Evolutionary conservation across 805 yeast genomes (phyloP), one percentile per base, ranked within the genome.

Genomic region (Wickerhamomyces bovis): DNA sequence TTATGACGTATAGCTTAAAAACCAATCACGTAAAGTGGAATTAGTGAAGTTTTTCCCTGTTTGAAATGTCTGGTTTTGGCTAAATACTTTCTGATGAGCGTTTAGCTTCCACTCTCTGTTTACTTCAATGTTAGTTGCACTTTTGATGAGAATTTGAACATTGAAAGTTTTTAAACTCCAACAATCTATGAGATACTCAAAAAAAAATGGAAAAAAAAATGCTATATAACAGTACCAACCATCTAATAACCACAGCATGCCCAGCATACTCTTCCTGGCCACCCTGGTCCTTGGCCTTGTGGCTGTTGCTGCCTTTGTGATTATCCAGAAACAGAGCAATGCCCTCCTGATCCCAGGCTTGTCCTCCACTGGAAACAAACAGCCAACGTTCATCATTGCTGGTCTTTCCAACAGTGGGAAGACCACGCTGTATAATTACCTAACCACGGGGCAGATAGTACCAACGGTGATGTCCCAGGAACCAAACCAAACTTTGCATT

Each of bases 331-430:
- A 7, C 53, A 53, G 12, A 44, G 52, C 6, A 44, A 42, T 38
- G 39, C 44, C 0, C 47, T 50, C 2, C 18, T 36, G 10, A 55
- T 55, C 22, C 57, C 58, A 3, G 56, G 58, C 1, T 18, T 54
- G 10, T 28, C 51, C 3, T 41, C 35, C 16, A 40, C 43, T 15
- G 47, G 49, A 3, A 57, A 62, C 52, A 64, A 58, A 45, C 67
- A 65, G 44, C 85, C 88, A 9, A 76, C 85, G 1, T 76, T 80
- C 52, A 65, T 85, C 43, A 72, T 86, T 22, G 70, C 78, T 28
- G 95, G 95, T 0, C 80, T 83, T 28, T 72, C 80, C 15, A 72
- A 72, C 33, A 66, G 80, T 33, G 94, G 94, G 5, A 86, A 86
- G 61, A 84, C 94, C 6, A 54, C 77, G 3, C 67, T 85, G 28